Percentiles rank a stretch among this genome's conserved stretches.
These are phyloP conservation scores for Trametes villosa DNA, from an alignment of 768 basidiomycete genomes.

Conservation along the genomic window DNA sequence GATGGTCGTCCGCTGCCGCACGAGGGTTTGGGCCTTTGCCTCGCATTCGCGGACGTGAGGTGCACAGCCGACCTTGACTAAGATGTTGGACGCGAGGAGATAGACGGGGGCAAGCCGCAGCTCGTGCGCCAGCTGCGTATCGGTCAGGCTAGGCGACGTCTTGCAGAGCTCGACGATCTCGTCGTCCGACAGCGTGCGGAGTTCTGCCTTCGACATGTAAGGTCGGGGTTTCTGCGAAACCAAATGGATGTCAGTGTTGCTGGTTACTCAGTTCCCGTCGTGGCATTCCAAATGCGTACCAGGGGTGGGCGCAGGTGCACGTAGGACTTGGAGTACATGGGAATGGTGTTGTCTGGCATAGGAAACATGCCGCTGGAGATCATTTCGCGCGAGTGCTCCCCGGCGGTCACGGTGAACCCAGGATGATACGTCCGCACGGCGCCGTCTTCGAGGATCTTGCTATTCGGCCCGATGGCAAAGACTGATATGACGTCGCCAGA, in stretches of 20 bases:
- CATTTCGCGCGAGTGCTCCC: no score
- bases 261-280: background rate
- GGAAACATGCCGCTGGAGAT: background rate
- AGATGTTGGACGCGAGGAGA: constrained; percentile 6
- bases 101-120: constrained; percentile 4
- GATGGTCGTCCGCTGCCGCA: constrained; percentile 6
- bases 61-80: constrained; percentile 3
- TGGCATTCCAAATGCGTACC: background rate
- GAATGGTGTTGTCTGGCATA: background rate
- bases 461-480: background rate
- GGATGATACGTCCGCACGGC: background rate
- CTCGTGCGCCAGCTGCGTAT: background rate
- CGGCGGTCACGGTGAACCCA: background rate
- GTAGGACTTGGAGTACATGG: background rate
- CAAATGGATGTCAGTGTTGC: background rate
- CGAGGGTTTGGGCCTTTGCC: background rate
- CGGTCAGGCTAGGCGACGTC: background rate
- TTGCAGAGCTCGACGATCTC: constrained; percentile 8
- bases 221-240: background rate
- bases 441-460: background rate
- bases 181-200: background rate
- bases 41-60: background rate
- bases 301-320: background rate
- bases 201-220: background rate
- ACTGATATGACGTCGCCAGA: background rate